phyloP scores from a whole-genome alignment of 192 early-diverging fungal genomes.

The Coemansia asiatica region DNA sequence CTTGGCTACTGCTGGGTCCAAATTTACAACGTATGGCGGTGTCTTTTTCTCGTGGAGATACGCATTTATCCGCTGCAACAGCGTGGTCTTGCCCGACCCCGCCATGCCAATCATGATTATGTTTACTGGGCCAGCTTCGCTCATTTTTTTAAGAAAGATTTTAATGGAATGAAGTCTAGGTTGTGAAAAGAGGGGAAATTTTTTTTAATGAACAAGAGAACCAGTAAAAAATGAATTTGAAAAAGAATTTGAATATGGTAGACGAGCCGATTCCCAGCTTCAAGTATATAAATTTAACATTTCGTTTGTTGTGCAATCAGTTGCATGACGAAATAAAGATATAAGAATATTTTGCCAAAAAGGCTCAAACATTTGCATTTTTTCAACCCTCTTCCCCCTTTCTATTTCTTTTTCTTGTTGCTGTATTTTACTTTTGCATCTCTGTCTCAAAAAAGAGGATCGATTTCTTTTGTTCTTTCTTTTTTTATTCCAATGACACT shows the following conservation, averaged over 20 bases:
- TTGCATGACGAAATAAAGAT: too few species aligned
- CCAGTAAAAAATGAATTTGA: not conserved
- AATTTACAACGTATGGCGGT: constrained; percentile 87
- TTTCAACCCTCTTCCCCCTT: too few species aligned
- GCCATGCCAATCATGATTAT: constrained; percentile 96
- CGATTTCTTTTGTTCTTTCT: not conserved
- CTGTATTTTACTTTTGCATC: not conserved
- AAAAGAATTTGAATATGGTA: too few species aligned
- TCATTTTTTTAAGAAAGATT: not conserved
- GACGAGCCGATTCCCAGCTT: too few species aligned
- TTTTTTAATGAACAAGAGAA: not conserved
- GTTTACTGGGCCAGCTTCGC: constrained; percentile 29
- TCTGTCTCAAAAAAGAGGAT: not conserved
- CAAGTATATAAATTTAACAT: too few species aligned
- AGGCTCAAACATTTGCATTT: too few species aligned
- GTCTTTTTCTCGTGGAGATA: constrained; percentile 74
- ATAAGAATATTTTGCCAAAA: too few species aligned
- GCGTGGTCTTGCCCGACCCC: constrained; percentile 92
- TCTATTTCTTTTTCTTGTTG: too few species aligned
- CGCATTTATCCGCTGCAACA: constrained; percentile 94
- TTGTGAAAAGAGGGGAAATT: not conserved
- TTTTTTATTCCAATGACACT: constrained; percentile 35
- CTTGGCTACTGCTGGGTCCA: constrained; percentile 87
- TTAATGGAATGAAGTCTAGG: not conserved
- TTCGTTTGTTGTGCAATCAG: too few species aligned